phyloP scores from a whole-genome alignment of 139 green algal species.

The Picochlorum sp. region DNA sequence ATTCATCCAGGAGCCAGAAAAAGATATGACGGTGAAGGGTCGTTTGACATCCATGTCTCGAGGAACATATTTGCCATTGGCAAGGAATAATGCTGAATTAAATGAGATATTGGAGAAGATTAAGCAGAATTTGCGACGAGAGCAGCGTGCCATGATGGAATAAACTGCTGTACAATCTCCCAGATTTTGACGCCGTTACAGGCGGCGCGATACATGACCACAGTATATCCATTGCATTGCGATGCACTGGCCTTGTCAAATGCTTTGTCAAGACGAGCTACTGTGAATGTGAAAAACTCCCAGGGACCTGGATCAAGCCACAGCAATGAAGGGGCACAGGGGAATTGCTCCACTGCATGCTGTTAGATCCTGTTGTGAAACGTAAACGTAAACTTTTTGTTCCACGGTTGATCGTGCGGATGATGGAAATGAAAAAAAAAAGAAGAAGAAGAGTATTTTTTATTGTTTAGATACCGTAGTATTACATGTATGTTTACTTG shows the following conservation, averaged over 20 bases:
- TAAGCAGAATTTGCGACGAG: conserved; percentile 30
- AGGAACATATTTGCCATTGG: conserved; percentile 15
- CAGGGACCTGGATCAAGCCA: neutral
- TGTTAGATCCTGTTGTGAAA: no score
- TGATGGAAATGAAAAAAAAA: neutral
- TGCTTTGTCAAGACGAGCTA: conserved; percentile 1
- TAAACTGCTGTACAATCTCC: conserved; percentile 24
- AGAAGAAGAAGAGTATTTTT: conserved; percentile 11
- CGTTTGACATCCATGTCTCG: conserved; percentile 11
- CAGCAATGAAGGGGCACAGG: neutral
- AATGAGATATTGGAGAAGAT: conserved; percentile 21
- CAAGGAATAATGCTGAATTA: conserved; percentile 20
- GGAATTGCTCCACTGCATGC: no score
- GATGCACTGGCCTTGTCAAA: conserved; percentile 29
- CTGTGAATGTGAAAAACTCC: no score
- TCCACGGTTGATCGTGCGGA: neutral
- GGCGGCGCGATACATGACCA: conserved; percentile 22
- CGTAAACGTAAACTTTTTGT: neutral
- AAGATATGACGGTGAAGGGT: conserved; percentile 28
- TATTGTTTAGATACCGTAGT: neutral
- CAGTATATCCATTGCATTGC: conserved; percentile 29
- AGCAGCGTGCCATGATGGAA: conserved; percentile 30
- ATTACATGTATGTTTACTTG: neutral
- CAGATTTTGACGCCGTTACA: conserved; percentile 18
- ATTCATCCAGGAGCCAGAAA: conserved; percentile 8